Evolutionary conservation across 2,329 filamentous ascomycete genomes (phyloP).

Genomic region (Chrysoporthe puriensis): DNA sequence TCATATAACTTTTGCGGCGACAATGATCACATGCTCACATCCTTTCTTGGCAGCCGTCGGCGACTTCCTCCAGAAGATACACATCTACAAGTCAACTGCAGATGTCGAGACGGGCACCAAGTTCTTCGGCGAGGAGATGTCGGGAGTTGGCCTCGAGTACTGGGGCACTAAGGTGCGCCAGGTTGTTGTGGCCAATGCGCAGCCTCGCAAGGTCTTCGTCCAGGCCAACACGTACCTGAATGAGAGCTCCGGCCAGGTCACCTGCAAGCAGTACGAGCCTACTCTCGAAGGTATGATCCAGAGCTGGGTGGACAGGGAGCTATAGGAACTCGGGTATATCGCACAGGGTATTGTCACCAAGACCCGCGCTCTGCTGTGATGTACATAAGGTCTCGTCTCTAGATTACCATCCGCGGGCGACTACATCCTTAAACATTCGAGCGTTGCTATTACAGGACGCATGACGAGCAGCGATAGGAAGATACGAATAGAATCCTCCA

Average conservation of each 20-base stretch:
- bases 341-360: background rate
- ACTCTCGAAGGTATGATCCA: slow-evolving; percentile 79
- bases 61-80: slow-evolving; percentile 85
- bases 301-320: slow-evolving; percentile 71
- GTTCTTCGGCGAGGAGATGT: slow-evolving; percentile 79
- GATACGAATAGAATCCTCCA: background rate
- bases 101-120: slow-evolving; percentile 77
- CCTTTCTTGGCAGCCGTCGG: slow-evolving; percentile 64
- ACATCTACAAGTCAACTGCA: slow-evolving; percentile 90
- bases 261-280: slow-evolving; percentile 84
- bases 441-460: background rate
- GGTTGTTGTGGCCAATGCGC: slow-evolving; percentile 75
- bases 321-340: background rate
- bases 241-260: slow-evolving; percentile 69
- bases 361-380: background rate
- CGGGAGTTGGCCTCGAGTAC: slow-evolving; percentile 77
- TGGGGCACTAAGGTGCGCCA: slow-evolving; percentile 81
- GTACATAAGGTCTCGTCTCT: background rate
- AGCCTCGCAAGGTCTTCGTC: slow-evolving; percentile 88
- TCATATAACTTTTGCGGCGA: background rate
- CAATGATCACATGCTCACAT: slow-evolving; percentile 12
- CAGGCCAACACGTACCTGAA: slow-evolving; percentile 86
- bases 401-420: background rate
- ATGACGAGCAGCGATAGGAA: background rate
- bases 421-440: background rate